Evolutionary conservation across 495 filamentous ascomycete genomes (phyloP).

Genomic region (Delitschia confertaspora): DNA sequence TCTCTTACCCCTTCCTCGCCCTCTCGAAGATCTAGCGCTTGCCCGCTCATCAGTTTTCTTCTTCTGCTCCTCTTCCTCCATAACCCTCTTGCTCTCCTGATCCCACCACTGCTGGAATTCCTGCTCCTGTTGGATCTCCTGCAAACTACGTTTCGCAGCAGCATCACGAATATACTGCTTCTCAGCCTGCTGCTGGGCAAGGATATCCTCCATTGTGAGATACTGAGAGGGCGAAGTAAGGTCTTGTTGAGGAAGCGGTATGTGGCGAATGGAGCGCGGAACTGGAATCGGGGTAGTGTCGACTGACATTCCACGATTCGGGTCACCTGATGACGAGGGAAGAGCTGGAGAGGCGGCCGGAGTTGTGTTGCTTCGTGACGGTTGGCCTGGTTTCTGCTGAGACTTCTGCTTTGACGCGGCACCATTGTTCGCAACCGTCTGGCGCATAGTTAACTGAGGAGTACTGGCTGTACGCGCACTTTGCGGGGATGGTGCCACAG

Average conservation of each 20-base stretch:
- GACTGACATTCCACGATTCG: conserved; percentile 24
- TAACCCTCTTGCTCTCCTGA: conserved; percentile 65
- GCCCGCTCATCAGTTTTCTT: conserved; percentile 27
- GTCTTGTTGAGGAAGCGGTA: conserved; percentile 29
- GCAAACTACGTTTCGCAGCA: conserved; percentile 71
- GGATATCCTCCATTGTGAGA: conserved; percentile 76
- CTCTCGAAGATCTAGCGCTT: conserved; percentile 10
- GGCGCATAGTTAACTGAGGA: conserved; percentile 52
- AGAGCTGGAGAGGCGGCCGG: conserved; percentile 8
- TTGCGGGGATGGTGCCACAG: conserved; percentile 6
- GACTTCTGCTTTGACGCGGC: conserved; percentile 29
- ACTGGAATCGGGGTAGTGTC: conserved; percentile 26
- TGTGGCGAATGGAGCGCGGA: conserved; percentile 45
- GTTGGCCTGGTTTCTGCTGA: conserved; percentile 2
- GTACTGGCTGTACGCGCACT: conserved; percentile 31
- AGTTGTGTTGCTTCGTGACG: conserved; percentile 15
- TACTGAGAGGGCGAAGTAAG: conserved; percentile 49
- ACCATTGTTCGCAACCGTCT: conserved; percentile 49
- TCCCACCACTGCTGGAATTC: conserved; percentile 99
- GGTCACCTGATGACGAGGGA: conserved; percentile 19
- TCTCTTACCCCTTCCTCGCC: conserved; percentile 27
- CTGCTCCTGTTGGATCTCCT: conserved; percentile 94
- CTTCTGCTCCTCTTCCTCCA: conserved; percentile 54
- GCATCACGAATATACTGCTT: conserved; percentile 76
- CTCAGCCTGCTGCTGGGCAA: conserved; percentile 74